phyloP scores from a whole-genome alignment of 805 yeast genomes.

The Wickerhamiella kurtzmanii region DNA sequence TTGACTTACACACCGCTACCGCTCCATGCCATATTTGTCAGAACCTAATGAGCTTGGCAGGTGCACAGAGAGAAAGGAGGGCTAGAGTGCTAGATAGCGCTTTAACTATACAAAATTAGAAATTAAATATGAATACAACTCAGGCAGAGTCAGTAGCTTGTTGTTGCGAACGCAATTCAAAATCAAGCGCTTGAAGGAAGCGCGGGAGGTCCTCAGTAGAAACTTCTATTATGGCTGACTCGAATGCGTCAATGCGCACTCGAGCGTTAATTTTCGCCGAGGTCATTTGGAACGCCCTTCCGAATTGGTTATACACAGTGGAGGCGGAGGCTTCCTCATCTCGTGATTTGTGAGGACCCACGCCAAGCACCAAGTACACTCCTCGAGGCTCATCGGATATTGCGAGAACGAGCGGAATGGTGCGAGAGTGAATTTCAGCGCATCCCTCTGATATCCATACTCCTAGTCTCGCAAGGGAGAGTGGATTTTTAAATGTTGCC shows the following conservation, averaged over 20 bases:
- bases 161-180: slow-evolving; percentile 18
- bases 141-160: neutral
- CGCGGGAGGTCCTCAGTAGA: slow-evolving; percentile 77
- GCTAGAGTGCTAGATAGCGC: too few species aligned
- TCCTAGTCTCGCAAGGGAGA: slow-evolving; percentile 72
- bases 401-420: slow-evolving; percentile 74
- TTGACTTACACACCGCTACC: too few species aligned
- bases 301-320: slow-evolving; percentile 49
- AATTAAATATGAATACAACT: neutral
- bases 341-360: slow-evolving; percentile 68
- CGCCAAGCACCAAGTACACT: slow-evolving; percentile 76
- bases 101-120: neutral
- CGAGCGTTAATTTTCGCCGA: slow-evolving; percentile 76
- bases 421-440: slow-evolving; percentile 56
- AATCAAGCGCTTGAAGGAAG: slow-evolving; percentile 69
- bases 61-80: too few species aligned
- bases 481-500: slow-evolving; percentile 66
- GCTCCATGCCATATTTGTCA: too few species aligned
- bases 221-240: slow-evolving; percentile 83
- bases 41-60: too few species aligned
- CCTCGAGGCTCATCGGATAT: slow-evolving; percentile 58
- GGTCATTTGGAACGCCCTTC: slow-evolving; percentile 81
- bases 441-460: slow-evolving; percentile 85
- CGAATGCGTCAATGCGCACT: slow-evolving; percentile 86
- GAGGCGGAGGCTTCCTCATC: slow-evolving; percentile 20